Base-by-base conservation (phyloP, 768 basidiomycete genomes). In the Rhodotorula paludigena region DNA sequence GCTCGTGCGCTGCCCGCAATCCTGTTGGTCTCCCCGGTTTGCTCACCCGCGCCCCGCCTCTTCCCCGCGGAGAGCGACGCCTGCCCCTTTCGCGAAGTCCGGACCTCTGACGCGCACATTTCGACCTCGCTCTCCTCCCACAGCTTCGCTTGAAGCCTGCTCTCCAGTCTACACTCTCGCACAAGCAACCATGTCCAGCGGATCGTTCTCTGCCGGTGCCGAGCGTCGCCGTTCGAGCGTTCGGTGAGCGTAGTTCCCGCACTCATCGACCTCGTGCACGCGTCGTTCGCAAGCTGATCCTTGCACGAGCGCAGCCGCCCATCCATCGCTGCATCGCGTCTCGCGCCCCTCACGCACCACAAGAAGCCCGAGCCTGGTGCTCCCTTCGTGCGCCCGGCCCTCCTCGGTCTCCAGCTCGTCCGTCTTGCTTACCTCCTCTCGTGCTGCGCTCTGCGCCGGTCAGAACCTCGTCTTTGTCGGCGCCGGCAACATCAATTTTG, bases 401-500 rank as follows among this genome's bases (percentile, higher is more conserved):
- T 23, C 30, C 30, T 20, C 20, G 23, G 3, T 33, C 21, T 32
- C 32, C 25, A 14, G 20, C 35, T 25, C 47, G 9, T 16, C 49
- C 25, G 52, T 23, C 11, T 20, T 18, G 33, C 30, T 51, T 20
- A 47, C 41, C 41, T 53, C 15, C 60, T n/a, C 51, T 53, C 59
- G 48, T 14, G 23, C 47, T n/a, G n/a, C n/a, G n/a, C 33, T 42
- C 3, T 18, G n/a, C 10, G 3, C 9, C 38, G 21, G 0, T 49
- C 60, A 64, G 57, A 94, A 96, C 78, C 87, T 98, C 60, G 85
- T 94, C 77, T 92, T 94, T 79, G 82, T 98, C 73, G 93, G 93
- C 57, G 93, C 93, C 35, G 93, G 92, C 23, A 94, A 96, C 80
- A 93, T 97, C 81, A 96, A 96, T 92, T 98, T 98, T 77, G 93